Evolutionary conservation across 768 basidiomycete genomes (phyloP), one percentile per base, ranked within the genome.

Genomic region (Ramaria sp.): DNA sequence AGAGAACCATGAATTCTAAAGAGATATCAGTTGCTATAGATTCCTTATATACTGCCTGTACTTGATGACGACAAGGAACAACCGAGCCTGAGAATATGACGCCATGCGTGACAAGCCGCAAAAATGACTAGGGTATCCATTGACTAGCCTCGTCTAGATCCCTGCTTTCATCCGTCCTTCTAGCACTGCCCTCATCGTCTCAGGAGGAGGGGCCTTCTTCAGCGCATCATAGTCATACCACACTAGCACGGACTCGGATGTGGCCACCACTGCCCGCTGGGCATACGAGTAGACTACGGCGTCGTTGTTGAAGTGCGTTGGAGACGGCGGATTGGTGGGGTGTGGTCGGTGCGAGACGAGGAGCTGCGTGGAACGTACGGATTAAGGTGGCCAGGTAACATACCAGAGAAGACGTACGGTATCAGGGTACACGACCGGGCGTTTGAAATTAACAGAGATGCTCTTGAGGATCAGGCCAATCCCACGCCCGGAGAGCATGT

Each of bases 381-480:
- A 39, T 7, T 39, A 51, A 20, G 41, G 9, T 49, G 48, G 38
- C 57, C n/a, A 45, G 19, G 19, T n/a, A 46, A 5, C 12, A 27
- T 24, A 31, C 27, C 15, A 47, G 30, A 58, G 19, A 17, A 34
- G 10, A 72, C 79, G 51, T 60, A 86, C 84, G 10, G 85, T 87
- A 68, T 89, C 87, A 24, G 88, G 88, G 63, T 77, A 89, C 12
- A 79, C 81, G 11, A 88, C 85, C 0, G 88, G 88, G 20, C 82
- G 75, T 58, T 78, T 78, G 67, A 79, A 90, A 61, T 81, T 78
- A 43, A 89, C 69, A 42, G 76, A 75, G 53, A 88, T 75, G 19
- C 81, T 82, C 65, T 88, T 88, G 59, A 88, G 76, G 63, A 89
- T 88, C 51, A 89, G 63, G 13, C 83, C 84, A n/a, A 87, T 65